Evolutionary conservation across 1,139 yeast genomes (phyloP), one percentile per base, ranked within the genome.

Genomic region (Zygosaccharomyces sapae): DNA sequence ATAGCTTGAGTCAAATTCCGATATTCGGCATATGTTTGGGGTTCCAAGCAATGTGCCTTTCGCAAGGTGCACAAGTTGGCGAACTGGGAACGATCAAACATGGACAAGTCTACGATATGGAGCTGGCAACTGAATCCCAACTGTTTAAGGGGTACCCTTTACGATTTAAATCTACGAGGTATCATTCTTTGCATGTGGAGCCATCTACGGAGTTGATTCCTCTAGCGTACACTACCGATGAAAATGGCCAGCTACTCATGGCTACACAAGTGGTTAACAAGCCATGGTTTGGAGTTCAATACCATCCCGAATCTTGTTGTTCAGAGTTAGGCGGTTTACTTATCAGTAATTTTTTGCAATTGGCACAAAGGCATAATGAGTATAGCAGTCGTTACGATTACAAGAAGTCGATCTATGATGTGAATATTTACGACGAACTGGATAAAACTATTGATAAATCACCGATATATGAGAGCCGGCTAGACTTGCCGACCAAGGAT

Each of bases 301-400:
- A 90, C 60, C 99, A 94, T 61, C 98, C 98, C 0, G 99, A 94
- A 61, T 88, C 97, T 0, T 79, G 92, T 36, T 88, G 96, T 59
- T 89, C 97, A 0, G 70, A 73, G 9, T 62, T 69, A 43, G 98
- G 98, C 1, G 72, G 65, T 3, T 62, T 67, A 5, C 66, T 92
- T 47, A 63, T 90, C 3, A 54, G 57, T 19, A 86, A 85, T 60
- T 92, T 92, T 63, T 76, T 87, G 70, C 31, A 50, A 0, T 53
- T 80, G 29, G 87, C 94, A 0, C 43, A 48, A 1, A 53, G 57
- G 0, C 73, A 67, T 59, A 79, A 78, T 54, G 39, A 52, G 33
- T 47, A 67, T 41, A 39, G 41, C 10, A 48, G 52, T 6, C 54
- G 68, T 39, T 31, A 27, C 9, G 29, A 30, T 29, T 36, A 19